These are phyloP conservation scores for Talaromyces amestolkiae DNA, from an alignment of 2,329 filamentous ascomycete species.

Conservation along the genomic window DNA sequence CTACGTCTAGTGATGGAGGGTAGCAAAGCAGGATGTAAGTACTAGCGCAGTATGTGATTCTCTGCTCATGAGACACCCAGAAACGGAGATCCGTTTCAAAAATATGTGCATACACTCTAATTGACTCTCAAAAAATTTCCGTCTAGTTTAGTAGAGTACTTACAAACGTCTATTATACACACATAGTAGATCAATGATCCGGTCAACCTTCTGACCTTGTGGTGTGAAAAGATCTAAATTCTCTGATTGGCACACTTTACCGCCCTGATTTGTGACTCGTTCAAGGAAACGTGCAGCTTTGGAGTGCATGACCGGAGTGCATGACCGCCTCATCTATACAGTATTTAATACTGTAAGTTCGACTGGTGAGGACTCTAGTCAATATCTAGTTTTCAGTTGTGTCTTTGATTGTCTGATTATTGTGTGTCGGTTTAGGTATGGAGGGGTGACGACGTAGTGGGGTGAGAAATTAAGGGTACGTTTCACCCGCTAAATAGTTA, in stretches of 20 bases:
- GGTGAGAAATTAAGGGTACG: neutral
- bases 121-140: neutral
- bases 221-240: neutral
- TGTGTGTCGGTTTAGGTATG: neutral
- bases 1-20: neutral
- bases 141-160: neutral
- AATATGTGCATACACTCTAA: neutral
- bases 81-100: neutral
- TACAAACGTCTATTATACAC: neutral
- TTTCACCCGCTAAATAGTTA: neutral
- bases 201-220: slow-evolving; percentile 12
- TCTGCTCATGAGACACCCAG: neutral
- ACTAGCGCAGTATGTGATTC: neutral
- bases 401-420: neutral
- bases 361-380: neutral
- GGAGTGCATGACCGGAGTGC: slow-evolving; percentile 18
- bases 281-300: slow-evolving; percentile 8
- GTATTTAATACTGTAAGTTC: neutral
- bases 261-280: slow-evolving; percentile 11
- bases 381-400: neutral
- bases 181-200: neutral
- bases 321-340: slow-evolving; percentile 17
- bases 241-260: slow-evolving; percentile 1
- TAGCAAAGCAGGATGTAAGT: neutral
- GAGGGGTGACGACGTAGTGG: slow-evolving; percentile 2